Evolutionary conservation across 306 rosid genomes (phyloP).

Genomic region (Comarum palustre): DNA sequence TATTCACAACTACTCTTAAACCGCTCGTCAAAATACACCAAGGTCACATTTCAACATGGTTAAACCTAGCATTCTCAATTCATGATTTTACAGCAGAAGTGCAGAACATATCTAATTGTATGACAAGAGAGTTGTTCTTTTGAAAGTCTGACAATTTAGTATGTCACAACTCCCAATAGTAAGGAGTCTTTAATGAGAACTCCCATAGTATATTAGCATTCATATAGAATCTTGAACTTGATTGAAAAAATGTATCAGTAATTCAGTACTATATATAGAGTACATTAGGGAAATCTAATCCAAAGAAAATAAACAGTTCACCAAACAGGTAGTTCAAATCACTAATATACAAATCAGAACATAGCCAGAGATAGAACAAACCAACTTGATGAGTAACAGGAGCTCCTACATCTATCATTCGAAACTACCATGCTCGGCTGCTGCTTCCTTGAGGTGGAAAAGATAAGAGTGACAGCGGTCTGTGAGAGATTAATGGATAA

Average conservation of each 20-base stretch:
- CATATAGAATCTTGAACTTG: background rate
- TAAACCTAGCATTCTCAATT: background rate
- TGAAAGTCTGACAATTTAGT: background rate
- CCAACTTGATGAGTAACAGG: conserved; percentile 37
- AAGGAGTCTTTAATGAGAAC: background rate
- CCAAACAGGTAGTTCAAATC: conserved; percentile 36
- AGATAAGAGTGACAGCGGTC: conserved; percentile 32
- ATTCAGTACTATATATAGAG: conserved; percentile 24
- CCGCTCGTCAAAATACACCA: background rate
- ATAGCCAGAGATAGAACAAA: conserved; percentile 31
- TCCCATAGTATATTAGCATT: background rate
- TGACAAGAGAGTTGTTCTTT: background rate
- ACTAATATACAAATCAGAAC: conserved; percentile 47
- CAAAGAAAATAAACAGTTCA: conserved; percentile 2
- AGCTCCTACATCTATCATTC: conserved; percentile 39
- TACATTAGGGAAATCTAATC: conserved; percentile 37
- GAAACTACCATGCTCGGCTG: conserved; percentile 25
- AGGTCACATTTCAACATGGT: background rate
- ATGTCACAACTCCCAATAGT: background rate
- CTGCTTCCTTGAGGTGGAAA: conserved; percentile 41
- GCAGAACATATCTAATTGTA: background rate
- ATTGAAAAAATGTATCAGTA: conserved; percentile 22
- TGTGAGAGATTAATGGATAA: conserved; percentile 36
- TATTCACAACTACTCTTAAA: no score
- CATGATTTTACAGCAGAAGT: background rate